Evolutionary conservation across 257 asterid species (phyloP).

Genomic region (Petunia axillaris): DNA sequence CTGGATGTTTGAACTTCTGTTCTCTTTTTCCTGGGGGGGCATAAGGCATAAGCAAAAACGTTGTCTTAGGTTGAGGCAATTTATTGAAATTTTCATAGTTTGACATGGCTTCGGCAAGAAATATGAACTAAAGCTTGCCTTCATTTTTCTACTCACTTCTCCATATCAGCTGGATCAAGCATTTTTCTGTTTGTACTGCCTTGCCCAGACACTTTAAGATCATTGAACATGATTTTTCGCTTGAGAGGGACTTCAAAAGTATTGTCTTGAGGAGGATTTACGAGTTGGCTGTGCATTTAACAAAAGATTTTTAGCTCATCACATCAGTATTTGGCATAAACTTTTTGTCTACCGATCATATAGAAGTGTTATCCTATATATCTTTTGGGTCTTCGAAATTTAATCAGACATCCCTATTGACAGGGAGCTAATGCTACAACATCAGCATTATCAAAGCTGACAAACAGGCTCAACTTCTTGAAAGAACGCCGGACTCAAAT

Average conservation of each 20-base stretch:
- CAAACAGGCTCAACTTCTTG: constrained; percentile 89
- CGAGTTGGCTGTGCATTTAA: not conserved
- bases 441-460: constrained; percentile 83
- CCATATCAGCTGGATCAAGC: not conserved
- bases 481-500: constrained; percentile 84
- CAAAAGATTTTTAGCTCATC: not conserved
- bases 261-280: not conserved
- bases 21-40: constrained; percentile 4
- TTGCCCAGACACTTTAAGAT: not conserved
- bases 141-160: not conserved
- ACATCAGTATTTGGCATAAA: constrained; percentile 18
- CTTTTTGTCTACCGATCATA: not conserved
- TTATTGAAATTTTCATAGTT: constrained; percentile 14
- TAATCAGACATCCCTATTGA: constrained; percentile 31
- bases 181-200: not conserved
- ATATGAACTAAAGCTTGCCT: constrained; percentile 7
- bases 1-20: constrained; percentile 10
- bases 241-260: constrained; percentile 13
- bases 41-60: not conserved
- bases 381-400: constrained; percentile 1
- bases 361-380: not conserved
- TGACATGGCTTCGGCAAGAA: not conserved
- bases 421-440: constrained; percentile 73
- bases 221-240: not conserved
- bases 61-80: not conserved